phyloP scores from a whole-genome alignment of 2,329 filamentous ascomycete genomes.

The Claviceps pazoutovae region DNA sequence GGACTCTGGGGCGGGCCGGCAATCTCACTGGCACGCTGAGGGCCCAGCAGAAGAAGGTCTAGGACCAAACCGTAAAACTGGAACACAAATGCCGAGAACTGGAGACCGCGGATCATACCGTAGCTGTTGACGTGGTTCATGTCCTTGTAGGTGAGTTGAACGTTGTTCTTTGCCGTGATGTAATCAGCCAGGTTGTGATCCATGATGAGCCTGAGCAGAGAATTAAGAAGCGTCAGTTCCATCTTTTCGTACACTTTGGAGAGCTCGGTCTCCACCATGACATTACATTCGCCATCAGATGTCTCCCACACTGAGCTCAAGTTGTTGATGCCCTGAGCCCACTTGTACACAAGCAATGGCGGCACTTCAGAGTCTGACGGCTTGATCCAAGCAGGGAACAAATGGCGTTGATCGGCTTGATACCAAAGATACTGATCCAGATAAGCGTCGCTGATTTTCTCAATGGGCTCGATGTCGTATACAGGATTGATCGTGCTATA shows the following conservation, averaged over 20 bases:
- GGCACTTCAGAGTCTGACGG: conserved; percentile 96
- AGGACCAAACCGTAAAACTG: conserved; percentile 96
- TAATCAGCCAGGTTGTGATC: conserved; percentile 98
- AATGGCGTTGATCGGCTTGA: conserved; percentile 88
- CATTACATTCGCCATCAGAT: conserved; percentile 88
- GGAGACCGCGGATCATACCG: conserved; percentile 91
- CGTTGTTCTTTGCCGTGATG: conserved; percentile 98
- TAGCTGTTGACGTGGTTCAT: conserved; percentile 99
- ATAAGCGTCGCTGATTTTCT: conserved; percentile 98
- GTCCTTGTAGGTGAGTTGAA: conserved; percentile 97
- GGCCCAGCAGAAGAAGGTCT: conserved; percentile 77
- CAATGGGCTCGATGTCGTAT: conserved; percentile 96
- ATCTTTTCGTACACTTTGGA: conserved; percentile 99
- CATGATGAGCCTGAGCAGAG: conserved; percentile 89
- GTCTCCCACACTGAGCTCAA: conserved; percentile 90
- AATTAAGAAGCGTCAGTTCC: conserved; percentile 87
- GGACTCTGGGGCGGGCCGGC: conserved; percentile 85
- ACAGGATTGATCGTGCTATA: conserved; percentile 98
- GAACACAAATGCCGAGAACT: conserved; percentile 98
- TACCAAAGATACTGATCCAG: conserved; percentile 99
- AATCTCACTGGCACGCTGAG: conserved; percentile 95
- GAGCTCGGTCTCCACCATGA: conserved; percentile 94
- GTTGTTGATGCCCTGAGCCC: conserved; percentile 99
- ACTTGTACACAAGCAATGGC: conserved; percentile 89
- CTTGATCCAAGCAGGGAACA: conserved; percentile 99